These are phyloP conservation scores for Exophiala xenobiotica DNA, from an alignment of 2,329 filamentous ascomycete genomes.

Conservation along the genomic window DNA sequence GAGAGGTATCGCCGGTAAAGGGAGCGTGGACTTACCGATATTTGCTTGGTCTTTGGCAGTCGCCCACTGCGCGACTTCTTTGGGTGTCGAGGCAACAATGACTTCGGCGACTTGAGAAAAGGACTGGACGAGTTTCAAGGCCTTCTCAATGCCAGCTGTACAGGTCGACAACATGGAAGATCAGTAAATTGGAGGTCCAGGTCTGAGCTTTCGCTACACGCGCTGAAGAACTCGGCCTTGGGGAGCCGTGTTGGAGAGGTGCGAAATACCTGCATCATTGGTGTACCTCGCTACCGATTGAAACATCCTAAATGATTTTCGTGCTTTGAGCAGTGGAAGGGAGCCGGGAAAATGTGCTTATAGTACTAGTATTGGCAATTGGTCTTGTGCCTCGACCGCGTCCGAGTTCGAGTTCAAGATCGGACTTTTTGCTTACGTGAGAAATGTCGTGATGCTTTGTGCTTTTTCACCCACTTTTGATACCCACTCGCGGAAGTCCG, in stretches of 20 bases:
- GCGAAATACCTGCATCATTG: slow-evolving; percentile 24
- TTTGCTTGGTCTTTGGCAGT: slow-evolving; percentile 33
- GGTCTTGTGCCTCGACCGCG: too few relatives aligned
- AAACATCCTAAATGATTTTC: slow-evolving; percentile 9
- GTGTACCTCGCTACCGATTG: slow-evolving; percentile 20
- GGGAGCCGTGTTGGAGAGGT: too few relatives aligned
- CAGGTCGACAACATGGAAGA: background rate
- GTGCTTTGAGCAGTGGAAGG: too few relatives aligned
- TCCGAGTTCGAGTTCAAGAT: too few relatives aligned
- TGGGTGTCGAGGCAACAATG: slow-evolving; percentile 31
- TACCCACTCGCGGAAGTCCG: too few relatives aligned
- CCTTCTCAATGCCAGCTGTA: slow-evolving; percentile 37
- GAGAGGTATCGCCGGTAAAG: too few relatives aligned
- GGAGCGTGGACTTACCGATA: slow-evolving; percentile 12
- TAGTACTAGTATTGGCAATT: background rate
- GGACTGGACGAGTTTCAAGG: slow-evolving; percentile 41
- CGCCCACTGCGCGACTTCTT: slow-evolving; percentile 38
- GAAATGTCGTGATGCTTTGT: too few relatives aligned
- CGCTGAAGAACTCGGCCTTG: too few relatives aligned
- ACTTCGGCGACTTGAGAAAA: slow-evolving; percentile 34
- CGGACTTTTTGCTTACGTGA: too few relatives aligned
- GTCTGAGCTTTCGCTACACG: too few relatives aligned
- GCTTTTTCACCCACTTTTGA: too few relatives aligned
- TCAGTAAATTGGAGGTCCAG: background rate
- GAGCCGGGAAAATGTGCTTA: background rate